Evolutionary conservation across 495 filamentous ascomycete genomes (phyloP).

Genomic region (Lasiosphaeriaceae sp.): DNA sequence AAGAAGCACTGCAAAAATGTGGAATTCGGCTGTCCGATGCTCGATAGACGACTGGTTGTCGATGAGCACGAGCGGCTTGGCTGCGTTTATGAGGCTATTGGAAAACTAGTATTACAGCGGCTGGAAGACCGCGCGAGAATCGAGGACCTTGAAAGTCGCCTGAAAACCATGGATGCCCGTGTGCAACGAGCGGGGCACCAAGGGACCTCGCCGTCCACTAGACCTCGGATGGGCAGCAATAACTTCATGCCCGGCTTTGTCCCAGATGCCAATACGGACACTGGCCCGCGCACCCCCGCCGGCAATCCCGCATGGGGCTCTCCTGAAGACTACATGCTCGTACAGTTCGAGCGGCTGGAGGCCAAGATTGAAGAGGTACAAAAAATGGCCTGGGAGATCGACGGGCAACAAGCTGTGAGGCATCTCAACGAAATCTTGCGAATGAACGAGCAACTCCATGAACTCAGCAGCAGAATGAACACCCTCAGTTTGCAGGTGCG

Average conservation of each 20-base stretch:
- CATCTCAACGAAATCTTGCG: slow-evolving; percentile 48
- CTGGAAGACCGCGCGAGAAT: slow-evolving; percentile 27
- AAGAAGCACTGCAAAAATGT: slow-evolving; percentile 39
- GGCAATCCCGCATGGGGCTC: slow-evolving; percentile 13
- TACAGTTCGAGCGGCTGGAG: slow-evolving; percentile 47
- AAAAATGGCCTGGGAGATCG: slow-evolving; percentile 41
- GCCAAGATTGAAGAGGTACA: slow-evolving; percentile 41
- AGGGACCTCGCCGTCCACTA: slow-evolving; percentile 1
- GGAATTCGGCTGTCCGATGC: slow-evolving; percentile 36
- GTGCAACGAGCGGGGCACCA: neutral
- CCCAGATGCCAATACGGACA: slow-evolving; percentile 6
- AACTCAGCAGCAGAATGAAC: slow-evolving; percentile 48
- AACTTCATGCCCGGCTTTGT: slow-evolving; percentile 1
- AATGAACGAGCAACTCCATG: slow-evolving; percentile 50
- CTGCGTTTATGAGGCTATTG: slow-evolving; percentile 28
- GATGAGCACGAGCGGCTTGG: slow-evolving; percentile 22
- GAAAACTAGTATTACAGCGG: slow-evolving; percentile 14
- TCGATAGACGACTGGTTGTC: slow-evolving; percentile 29
- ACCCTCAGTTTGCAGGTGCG: slow-evolving; percentile 51
- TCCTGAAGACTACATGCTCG: slow-evolving; percentile 36
- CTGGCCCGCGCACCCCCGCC: slow-evolving; percentile 4
- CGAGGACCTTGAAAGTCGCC: slow-evolving; percentile 18
- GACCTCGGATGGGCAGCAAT: neutral
- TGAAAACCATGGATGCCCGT: slow-evolving; percentile 8
- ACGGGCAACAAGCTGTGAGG: slow-evolving; percentile 44